A percentile compares a stretch with the other conserved stretches of the same genome.
phyloP scores from a whole-genome alignment of 257 asterid species.

The Cynanchum wilfordii region DNA sequence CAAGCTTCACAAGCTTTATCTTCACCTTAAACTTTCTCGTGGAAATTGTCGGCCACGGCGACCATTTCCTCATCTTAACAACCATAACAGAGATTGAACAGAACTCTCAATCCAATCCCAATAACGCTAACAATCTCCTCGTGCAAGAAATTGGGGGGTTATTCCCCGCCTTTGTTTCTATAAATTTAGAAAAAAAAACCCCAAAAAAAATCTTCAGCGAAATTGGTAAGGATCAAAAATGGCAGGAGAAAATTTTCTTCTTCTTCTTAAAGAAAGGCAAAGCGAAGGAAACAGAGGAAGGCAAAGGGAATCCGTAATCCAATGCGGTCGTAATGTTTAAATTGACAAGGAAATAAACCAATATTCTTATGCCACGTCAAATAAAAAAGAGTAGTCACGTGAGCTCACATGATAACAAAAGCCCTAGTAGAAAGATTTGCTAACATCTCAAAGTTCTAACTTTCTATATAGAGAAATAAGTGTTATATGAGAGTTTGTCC shows the following conservation, averaged over 20 bases:
- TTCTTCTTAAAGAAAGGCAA: neutral
- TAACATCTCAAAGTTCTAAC: no score
- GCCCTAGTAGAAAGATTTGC: no score
- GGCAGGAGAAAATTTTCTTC: neutral
- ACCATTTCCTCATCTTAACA: slow-evolving; percentile 48
- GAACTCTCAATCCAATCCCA: neutral
- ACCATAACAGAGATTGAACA: slow-evolving; percentile 20
- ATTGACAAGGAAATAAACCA: neutral
- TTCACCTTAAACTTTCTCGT: slow-evolving; percentile 51
- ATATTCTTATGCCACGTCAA: slow-evolving; percentile 24
- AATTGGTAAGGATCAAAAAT: neutral
- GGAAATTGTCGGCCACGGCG: slow-evolving; percentile 31
- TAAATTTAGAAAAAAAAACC: neutral
- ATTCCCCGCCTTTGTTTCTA: neutral
- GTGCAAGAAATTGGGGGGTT: neutral
- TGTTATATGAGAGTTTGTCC: no score
- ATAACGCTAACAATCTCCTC: neutral
- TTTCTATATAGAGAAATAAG: no score
- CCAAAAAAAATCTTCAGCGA: neutral
- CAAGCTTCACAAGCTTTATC: slow-evolving; percentile 41
- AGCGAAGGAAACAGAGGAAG: neutral
- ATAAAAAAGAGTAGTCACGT: neutral
- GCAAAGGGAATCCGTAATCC: slow-evolving; percentile 3
- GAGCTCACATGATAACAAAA: neutral
- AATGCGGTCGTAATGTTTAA: neutral